phyloP scores from a whole-genome alignment of 163 green algal species.

The Scenedesmus sp. region DNA sequence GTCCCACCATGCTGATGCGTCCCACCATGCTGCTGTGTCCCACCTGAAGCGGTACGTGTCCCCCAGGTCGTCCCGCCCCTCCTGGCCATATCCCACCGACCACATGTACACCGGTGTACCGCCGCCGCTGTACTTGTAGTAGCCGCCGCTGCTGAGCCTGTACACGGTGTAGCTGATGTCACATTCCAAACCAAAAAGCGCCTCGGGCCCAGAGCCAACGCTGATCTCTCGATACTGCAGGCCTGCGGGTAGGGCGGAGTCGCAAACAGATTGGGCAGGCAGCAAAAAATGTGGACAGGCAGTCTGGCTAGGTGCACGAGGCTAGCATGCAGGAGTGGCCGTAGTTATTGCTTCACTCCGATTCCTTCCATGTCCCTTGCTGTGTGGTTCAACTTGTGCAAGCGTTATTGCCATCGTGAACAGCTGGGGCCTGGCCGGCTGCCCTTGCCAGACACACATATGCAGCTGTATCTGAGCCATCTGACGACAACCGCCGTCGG shows the following conservation, averaged over 20 bases:
- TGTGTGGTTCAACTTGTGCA: no score
- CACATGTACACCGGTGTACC: constrained; percentile 64
- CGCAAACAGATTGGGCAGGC: no score
- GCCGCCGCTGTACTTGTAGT: constrained; percentile 65
- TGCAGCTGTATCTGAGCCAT: no score
- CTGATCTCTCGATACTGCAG: constrained; percentile 61
- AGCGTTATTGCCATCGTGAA: no score
- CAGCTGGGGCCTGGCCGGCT: no score
- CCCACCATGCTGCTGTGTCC: constrained; percentile 20
- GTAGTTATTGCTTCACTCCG: background rate
- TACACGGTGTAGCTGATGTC: constrained; percentile 61
- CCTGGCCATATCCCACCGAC: constrained; percentile 59
- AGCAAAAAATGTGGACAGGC: background rate
- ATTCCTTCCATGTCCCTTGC: no score
- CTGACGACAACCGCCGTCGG: no score
- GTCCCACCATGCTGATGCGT: background rate
- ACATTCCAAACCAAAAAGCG: constrained; percentile 33
- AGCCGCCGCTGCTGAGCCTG: constrained; percentile 60
- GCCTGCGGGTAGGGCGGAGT: background rate
- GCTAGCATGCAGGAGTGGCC: background rate
- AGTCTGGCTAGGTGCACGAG: background rate
- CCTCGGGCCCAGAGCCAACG: background rate
- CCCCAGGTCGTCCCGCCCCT: constrained; percentile 62
- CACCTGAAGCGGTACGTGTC: constrained; percentile 60
- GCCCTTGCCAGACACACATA: no score